A percentile compares a stretch with the other conserved stretches of the same genome.
Conservation (phyloP, 257 asterid genomes). For the Ophiorrhiza pumila region DNA sequence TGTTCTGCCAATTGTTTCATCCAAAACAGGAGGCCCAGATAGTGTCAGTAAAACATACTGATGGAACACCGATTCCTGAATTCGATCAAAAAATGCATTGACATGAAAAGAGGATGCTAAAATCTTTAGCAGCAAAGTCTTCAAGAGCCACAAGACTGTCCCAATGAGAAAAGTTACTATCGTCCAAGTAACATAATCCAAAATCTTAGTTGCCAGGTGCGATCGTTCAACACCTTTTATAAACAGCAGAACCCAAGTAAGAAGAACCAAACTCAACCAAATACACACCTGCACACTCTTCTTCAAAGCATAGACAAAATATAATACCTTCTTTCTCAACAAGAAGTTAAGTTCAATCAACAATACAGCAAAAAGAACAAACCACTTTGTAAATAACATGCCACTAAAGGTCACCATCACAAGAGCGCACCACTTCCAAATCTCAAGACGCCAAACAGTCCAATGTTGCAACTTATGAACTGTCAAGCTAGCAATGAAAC, state of each 20-base stretch:
- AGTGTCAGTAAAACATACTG: constrained; percentile 64
- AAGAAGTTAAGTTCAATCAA: constrained; percentile 73
- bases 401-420: constrained; percentile 81
- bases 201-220: constrained; percentile 24
- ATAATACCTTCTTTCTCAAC: constrained; percentile 67
- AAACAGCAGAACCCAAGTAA: constrained; percentile 63
- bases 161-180: constrained; percentile 59
- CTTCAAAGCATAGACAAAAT: constrained; percentile 70
- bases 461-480: constrained; percentile 36
- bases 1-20: constrained; percentile 51
- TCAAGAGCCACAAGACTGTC: constrained; percentile 70
- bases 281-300: constrained; percentile 63
- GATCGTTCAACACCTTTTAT: constrained; percentile 41
- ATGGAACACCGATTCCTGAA: constrained; percentile 69
- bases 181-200: constrained; percentile 70
- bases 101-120: constrained; percentile 82
- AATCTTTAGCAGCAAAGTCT: constrained; percentile 67
- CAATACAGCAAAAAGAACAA: constrained; percentile 57
- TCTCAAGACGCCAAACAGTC: constrained; percentile 47
- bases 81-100: constrained; percentile 74
- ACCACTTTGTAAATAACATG: constrained; percentile 55
- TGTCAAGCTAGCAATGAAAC: constrained; percentile 51
- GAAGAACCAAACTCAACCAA: constrained; percentile 64
- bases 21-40: constrained; percentile 74
- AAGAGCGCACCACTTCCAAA: constrained; percentile 74